A percentile compares a stretch with the other conserved stretches of the same genome.
Evolutionary conservation across 805 yeast species (phyloP).

Genomic region (Ogataea salicorniae): DNA sequence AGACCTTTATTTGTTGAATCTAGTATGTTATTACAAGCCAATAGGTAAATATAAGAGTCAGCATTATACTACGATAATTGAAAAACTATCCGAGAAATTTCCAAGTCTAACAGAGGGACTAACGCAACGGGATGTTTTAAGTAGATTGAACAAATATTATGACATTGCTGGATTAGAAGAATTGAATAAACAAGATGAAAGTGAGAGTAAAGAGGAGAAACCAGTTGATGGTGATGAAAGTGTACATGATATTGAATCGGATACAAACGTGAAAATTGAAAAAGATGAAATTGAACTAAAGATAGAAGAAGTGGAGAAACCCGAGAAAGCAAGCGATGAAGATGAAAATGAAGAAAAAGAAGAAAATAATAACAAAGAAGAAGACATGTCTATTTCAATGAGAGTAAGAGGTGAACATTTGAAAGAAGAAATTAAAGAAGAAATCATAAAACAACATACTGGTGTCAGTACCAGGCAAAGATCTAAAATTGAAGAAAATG

Average conservation of each 20-base stretch:
- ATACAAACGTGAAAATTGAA: not conserved
- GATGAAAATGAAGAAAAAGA: not conserved
- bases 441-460: not conserved
- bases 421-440: not conserved
- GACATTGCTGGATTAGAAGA: conserved; percentile 24
- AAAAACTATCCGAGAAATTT: conserved; percentile 17
- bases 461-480: not conserved
- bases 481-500: not conserved
- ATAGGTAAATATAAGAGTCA: conserved; percentile 18
- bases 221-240: not conserved
- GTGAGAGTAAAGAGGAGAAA: conserved; percentile 2
- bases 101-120: conserved; percentile 9
- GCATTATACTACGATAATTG: conserved; percentile 11
- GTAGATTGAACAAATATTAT: conserved; percentile 21
- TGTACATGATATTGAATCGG: not conserved
- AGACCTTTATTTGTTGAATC: conserved; percentile 19
- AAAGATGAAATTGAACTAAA: not conserved
- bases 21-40: conserved; percentile 27
- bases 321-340: not conserved
- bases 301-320: not conserved
- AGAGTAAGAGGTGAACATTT: conserved; percentile 2
- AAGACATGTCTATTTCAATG: not conserved
- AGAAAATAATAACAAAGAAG: not conserved
- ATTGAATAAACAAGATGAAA: conserved; percentile 16
- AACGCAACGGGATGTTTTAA: conserved; percentile 11